These are phyloP conservation scores for Cephalotrichum gorgonifer DNA, from an alignment of 2,329 filamentous ascomycete genomes.

Conservation along the genomic window DNA sequence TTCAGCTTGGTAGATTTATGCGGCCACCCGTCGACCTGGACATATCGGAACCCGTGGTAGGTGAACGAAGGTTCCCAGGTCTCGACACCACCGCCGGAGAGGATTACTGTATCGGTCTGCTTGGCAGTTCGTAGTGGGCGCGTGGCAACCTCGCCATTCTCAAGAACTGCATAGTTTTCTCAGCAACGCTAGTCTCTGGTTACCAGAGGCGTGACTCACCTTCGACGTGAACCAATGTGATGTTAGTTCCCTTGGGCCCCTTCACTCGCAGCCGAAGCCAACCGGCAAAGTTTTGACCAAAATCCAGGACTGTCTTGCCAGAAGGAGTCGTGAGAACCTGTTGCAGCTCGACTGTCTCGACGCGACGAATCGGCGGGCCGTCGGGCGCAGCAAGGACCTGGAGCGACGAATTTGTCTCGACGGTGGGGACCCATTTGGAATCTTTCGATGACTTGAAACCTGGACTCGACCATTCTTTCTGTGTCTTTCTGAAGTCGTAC, in stretches of 20 bases:
- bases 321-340: constrained; percentile 18
- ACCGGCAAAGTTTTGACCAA: constrained; percentile 49
- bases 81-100: constrained; percentile 11
- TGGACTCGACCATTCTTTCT: constrained; percentile 8
- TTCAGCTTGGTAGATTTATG: constrained; percentile 5
- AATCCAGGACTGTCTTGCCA: constrained; percentile 41
- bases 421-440: not conserved
- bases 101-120: constrained; percentile 26
- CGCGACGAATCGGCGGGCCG: constrained; percentile 6
- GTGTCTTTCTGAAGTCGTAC: constrained; percentile 4
- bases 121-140: constrained; percentile 30
- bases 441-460: not conserved
- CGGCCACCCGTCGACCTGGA: constrained; percentile 34
- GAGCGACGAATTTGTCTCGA: not conserved
- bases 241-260: constrained; percentile 22
- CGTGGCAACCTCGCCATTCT: constrained; percentile 30
- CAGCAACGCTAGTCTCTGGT: not conserved
- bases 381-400: constrained; percentile 25
- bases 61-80: constrained; percentile 37
- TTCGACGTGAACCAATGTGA: constrained; percentile 36
- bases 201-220: constrained; percentile 18
- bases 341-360: not conserved
- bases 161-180: constrained; percentile 26
- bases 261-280: constrained; percentile 27
- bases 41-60: constrained; percentile 42